Conservation (phyloP, 148 eudicot species). For the Amaranthus hypochondriacus region DNA sequence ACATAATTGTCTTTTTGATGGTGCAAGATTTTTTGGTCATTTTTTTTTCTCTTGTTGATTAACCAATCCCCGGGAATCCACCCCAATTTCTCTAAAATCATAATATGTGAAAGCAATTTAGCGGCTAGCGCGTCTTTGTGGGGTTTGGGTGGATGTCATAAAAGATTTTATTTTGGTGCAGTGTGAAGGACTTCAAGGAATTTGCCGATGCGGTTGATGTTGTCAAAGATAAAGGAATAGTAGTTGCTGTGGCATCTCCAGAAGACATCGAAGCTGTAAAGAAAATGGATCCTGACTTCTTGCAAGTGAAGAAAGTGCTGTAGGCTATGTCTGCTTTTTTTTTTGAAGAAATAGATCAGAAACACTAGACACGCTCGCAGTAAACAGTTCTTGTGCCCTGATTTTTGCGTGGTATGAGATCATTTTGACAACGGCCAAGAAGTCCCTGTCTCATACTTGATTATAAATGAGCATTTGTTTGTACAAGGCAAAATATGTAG, state of each 20-base stretch:
- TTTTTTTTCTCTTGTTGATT: too few relatives aligned
- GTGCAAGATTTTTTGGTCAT: too few relatives aligned
- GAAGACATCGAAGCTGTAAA: conserved; percentile 83
- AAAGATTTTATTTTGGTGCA: conserved; percentile 20
- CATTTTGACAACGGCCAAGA: neutral
- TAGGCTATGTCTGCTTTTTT: conserved; percentile 17
- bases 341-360: neutral
- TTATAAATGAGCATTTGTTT: neutral
- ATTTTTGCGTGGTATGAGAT: conserved; percentile 2
- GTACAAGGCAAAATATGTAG: neutral
- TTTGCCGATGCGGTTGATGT: conserved; percentile 70
- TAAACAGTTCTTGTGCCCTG: neutral
- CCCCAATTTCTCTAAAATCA: too few relatives aligned
- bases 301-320: conserved; percentile 65
- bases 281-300: conserved; percentile 53
- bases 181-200: conserved; percentile 82
- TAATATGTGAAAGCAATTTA: too few relatives aligned
- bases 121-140: too few relatives aligned
- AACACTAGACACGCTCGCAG: neutral
- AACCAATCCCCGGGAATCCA: too few relatives aligned
- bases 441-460: neutral
- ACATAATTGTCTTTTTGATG: too few relatives aligned
- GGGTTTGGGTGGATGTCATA: neutral
- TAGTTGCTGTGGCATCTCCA: conserved; percentile 90
- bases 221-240: conserved; percentile 75